phyloP scores from a whole-genome alignment of 2,329 filamentous ascomycete species.

The Venturiaceae sp. region DNA sequence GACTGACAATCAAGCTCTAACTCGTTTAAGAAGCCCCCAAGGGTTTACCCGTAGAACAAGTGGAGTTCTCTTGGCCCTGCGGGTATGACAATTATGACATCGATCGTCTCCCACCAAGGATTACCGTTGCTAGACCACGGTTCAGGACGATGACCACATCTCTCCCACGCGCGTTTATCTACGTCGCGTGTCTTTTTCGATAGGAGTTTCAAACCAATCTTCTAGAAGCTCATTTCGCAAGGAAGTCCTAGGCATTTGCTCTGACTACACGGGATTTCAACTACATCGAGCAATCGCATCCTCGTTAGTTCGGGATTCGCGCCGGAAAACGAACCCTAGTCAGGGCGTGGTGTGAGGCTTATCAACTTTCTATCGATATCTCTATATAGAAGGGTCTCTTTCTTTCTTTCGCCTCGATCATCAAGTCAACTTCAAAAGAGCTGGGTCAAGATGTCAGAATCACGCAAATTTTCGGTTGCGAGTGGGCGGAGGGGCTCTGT shows the following conservation, averaged over 20 bases:
- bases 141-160: neutral
- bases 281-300: neutral
- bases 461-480: neutral
- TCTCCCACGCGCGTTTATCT: neutral
- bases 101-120: neutral
- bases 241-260: neutral
- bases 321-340: neutral
- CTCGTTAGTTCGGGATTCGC: neutral
- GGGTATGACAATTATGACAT: neutral
- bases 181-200: neutral
- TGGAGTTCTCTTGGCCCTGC: neutral
- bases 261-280: neutral
- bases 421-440: neutral
- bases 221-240: neutral
- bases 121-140: neutral
- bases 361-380: neutral
- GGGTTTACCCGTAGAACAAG: neutral
- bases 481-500: slow-evolving; percentile 7
- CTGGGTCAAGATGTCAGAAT: neutral
- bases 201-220: neutral
- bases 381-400: neutral
- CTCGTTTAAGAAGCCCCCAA: neutral
- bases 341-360: neutral
- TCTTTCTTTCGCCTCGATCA: neutral
- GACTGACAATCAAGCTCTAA: neutral